Evolutionary conservation across 345 rosid species (phyloP), one percentile per base, ranked within the genome.

Genomic region (Corchorus capsularis): DNA sequence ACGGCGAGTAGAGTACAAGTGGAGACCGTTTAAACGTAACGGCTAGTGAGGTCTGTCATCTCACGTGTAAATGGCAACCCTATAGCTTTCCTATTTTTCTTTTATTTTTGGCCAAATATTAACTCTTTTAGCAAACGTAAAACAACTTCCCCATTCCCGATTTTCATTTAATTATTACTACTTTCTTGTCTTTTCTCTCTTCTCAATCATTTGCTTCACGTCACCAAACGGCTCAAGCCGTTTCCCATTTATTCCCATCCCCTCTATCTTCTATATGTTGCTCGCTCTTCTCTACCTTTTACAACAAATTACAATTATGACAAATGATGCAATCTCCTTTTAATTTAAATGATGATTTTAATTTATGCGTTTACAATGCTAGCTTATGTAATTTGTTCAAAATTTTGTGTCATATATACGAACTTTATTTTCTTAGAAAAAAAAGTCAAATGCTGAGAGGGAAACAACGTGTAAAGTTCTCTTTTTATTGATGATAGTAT

Each of bases 201-300:
- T 53, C 56, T 32, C 47, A 74, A 72, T 63, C 75, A 71, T 63
- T 78, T 72, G 39, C 80, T 72, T 78, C 77, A 67, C 77, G 74
- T 49, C 77, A 66, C 47, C 74, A 46, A 73, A 19, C 43, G 64
- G 57, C 72, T 77, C 69, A 5, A 61, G 3, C 71, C 13, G n/a
- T 52, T 17, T 4, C 65, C 65, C 65, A n/a, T 49, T 16, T 35
- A 20, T 22, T 27, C 27, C 27, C 27, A 35, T 14, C 43, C 32
- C 20, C 45, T 0, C 43, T 35, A 39, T 17, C 75, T 49, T 34
- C n/a, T 41, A 37, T 39, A 19, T 45, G 49, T 34, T n/a, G 19
- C 50, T 70, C 8, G 6, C 53, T 41, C 53, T 66, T 49, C 10
- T 41, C 22, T 20, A 46, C 72, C 54, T 49, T 35, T 14, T 6